A percentile compares a stretch with the other conserved stretches of the same genome.
phyloP scores from a whole-genome alignment of 768 basidiomycete species.

The Cytidiella melzeri region DNA sequence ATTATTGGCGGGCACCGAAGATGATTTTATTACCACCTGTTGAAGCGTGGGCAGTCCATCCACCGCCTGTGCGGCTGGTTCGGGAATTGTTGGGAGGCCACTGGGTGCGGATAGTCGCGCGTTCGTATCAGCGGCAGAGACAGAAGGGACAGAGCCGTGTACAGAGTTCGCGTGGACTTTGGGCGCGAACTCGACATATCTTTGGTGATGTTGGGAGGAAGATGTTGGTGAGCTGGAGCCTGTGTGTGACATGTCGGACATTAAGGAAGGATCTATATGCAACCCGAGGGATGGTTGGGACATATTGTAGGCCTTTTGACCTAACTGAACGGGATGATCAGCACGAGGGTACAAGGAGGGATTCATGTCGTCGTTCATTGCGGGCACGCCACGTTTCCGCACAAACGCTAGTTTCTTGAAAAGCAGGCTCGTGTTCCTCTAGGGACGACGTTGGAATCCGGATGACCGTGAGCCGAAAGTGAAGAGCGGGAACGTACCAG shows the following conservation, averaged over 20 bases:
- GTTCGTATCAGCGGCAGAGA: background rate
- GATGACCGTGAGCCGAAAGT: background rate
- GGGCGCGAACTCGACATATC: too few relatives aligned
- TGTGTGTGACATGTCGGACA: conserved; percentile 5
- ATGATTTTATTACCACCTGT: too few relatives aligned
- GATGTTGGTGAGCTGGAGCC: background rate
- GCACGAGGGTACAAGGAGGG: background rate
- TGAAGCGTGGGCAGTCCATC: background rate
- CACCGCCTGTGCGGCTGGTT: background rate
- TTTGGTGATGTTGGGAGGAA: too few relatives aligned
- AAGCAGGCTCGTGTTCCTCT: conserved; percentile 23
- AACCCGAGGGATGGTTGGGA: conserved; percentile 16
- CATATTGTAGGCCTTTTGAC: conserved; percentile 14
- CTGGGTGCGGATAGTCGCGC: background rate
- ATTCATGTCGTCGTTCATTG: background rate
- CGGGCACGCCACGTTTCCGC: conserved; percentile 1
- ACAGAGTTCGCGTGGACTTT: too few relatives aligned
- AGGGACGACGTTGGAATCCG: background rate
- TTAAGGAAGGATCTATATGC: conserved; percentile 2
- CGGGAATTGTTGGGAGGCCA: background rate
- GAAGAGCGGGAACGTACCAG: background rate
- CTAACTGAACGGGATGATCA: background rate
- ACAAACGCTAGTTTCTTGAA: conserved; percentile 22
- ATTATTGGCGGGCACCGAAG: too few relatives aligned
- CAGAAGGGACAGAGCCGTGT: too few relatives aligned